Conservation (phyloP, 495 filamentous ascomycete species). For the Lichenothelia convexa region DNA sequence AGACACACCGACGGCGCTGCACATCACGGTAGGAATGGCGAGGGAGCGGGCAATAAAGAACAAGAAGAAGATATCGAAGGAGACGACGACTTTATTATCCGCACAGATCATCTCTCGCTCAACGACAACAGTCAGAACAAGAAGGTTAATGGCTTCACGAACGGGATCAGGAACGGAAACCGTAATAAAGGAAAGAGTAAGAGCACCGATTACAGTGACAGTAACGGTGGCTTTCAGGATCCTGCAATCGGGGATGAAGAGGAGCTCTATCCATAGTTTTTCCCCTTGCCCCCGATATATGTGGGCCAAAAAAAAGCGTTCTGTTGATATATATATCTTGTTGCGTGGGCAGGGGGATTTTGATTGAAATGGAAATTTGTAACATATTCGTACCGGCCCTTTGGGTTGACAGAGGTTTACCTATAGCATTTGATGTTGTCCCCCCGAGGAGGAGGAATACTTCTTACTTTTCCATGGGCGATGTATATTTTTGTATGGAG, state of each 20-base stretch:
- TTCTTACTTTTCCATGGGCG: too few relatives aligned
- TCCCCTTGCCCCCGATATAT: too few relatives aligned
- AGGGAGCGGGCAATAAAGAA: constrained; percentile 1
- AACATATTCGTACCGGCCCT: too few relatives aligned
- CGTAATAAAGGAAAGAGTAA: constrained; percentile 33
- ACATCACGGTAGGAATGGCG: constrained; percentile 1
- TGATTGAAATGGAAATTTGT: too few relatives aligned
- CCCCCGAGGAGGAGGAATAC: too few relatives aligned
- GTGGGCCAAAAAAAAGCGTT: too few relatives aligned
- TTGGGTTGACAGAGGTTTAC: too few relatives aligned
- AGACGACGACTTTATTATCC: constrained; percentile 26
- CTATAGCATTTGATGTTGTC: too few relatives aligned
- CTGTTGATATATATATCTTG: too few relatives aligned
- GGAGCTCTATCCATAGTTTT: constrained; percentile 12
- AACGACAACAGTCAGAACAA: constrained; percentile 7
- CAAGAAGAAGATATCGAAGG: constrained; percentile 31
- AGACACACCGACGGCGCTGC: constrained; percentile 8
- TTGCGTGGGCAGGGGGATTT: too few relatives aligned
- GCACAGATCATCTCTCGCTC: constrained; percentile 24
- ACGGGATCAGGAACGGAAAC: constrained; percentile 12
- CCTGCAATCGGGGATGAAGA: constrained; percentile 19
- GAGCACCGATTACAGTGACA: constrained; percentile 6
- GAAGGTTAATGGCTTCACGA: constrained; percentile 9
- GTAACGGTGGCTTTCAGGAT: constrained; percentile 15
- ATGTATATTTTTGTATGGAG: too few relatives aligned